Evolutionary conservation across 306 rosid genomes (phyloP), one percentile per base, ranked within the genome.

Genomic region (Rubus idaeus): DNA sequence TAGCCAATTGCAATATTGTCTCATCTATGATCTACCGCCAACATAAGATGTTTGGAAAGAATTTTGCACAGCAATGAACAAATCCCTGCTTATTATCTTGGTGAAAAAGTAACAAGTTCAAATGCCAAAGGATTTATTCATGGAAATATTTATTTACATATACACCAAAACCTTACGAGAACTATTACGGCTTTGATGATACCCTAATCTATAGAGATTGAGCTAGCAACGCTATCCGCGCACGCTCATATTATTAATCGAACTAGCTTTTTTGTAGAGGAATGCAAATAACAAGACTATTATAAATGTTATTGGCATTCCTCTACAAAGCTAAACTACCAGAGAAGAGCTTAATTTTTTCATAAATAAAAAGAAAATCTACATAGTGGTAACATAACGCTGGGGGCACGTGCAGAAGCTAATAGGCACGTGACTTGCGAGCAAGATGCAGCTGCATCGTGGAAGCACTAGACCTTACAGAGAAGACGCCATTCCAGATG

Each of bases 401-500:
- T 17, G 37, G 45, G 51, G 2, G 8, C 84, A 86, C 80, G 86
- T 64, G 82, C 4, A 56, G 51, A 18, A 5, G 6, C 77, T 83
- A 85, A 76, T 73, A 78, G 77, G 89, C 88, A 75, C 87, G 90
- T 85, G 90, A 86, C 79, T 71, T 81, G 64, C 82, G 80, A 71
- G 37, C 79, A 17, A 79, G 74, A 53, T 75, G 69, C 39, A 64
- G 75, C 39, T 72, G 75, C 58, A 51, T 52, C 4, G 81, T 73
- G 1, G 91, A 66, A 60, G 73, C 21, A 2, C 23, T 30, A 5
- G 88, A 69, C 63, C 70, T 80, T 16, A 85, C 84, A 0, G 97
- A 86, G 79, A 88, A 95, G 26, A 95, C 96, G 0, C 91, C 90
- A 52, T 95, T 89, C 97, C 99, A 95, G 82, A 95, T 92, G 84